Evolutionary conservation across 371 early-diverging fungal genomes (phyloP), one percentile per base, ranked within the genome.

Genomic region (Mucor lusitanicus): DNA sequence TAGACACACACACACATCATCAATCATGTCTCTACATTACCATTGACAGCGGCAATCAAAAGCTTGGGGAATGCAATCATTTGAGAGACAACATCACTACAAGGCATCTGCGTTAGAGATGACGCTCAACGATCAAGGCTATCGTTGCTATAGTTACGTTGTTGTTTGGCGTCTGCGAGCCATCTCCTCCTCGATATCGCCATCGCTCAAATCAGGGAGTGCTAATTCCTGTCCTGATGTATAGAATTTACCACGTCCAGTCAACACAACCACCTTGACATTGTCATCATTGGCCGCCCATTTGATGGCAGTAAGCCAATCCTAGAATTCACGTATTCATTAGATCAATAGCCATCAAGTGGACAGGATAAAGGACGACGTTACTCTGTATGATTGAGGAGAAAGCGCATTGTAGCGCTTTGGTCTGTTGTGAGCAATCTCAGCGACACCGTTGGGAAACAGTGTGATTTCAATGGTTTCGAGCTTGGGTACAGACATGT

Each of bases 41-140:
- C 92, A 67, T 92, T 91, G 61, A 90, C 86, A 28, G 89, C 92
- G 19, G 84, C 90, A 59, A 92, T 87, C 33, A 92, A 76, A 17
- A 91, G 72, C 67, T 91, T 89, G 6, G 91, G 92, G 61, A 89
- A 91, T 27, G 78, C 76, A 28, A 92, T 88, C 78, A 92, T 65
- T 33, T 79, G 75, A 35, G 64, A 56, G 21, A 88, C 77, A 57
- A 91, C 74, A 7, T 83, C 70, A 53, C 88, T 86, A 37, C 64
- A 9, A 42, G 3, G 2, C 12, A 21, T 40, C 58, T 58, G 37
- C 37, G 37, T 37, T 37, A 37, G 37, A 37, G 37, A 15, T 19
- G 0, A 11, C 44, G 4, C n/a, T 37, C 13, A 13, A 37, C 2
- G 37, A 3, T 35, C 13, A 12, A 37, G 12, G 8, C 4, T 13